These are phyloP conservation scores for Fusarium kyushuense DNA, from an alignment of 2,329 filamentous ascomycete species.

Conservation along the genomic window DNA sequence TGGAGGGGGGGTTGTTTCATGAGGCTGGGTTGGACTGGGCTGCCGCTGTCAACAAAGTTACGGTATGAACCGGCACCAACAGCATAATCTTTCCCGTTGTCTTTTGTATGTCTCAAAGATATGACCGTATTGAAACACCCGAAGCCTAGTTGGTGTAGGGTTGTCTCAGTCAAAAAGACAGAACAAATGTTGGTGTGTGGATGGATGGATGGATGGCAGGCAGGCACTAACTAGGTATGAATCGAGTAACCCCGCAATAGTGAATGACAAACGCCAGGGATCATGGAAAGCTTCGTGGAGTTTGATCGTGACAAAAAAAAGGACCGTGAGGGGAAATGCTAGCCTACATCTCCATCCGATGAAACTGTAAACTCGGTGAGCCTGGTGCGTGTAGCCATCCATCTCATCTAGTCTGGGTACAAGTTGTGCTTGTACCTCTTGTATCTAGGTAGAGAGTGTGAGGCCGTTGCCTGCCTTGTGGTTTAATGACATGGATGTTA, in stretches of 20 bases:
- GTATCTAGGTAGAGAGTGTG: conserved; percentile 15
- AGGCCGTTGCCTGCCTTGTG: conserved; percentile 21
- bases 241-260: conserved; percentile 45
- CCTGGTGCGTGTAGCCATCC: conserved; percentile 18
- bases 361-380: conserved; percentile 38
- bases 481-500: conserved; percentile 34
- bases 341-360: conserved; percentile 24
- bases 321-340: conserved; percentile 8
- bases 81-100: conserved; percentile 1
- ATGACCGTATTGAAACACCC: conserved; percentile 32
- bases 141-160: conserved; percentile 20
- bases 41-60: conserved; percentile 25
- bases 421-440: conserved; percentile 36
- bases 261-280: conserved; percentile 26
- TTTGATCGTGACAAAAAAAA: background rate
- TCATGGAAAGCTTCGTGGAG: conserved; percentile 21
- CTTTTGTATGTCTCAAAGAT: conserved; percentile 1
- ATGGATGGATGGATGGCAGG: conserved; percentile 36
- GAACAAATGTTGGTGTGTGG: conserved; percentile 12
- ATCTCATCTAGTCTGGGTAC: conserved; percentile 33
- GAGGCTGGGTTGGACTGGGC: background rate
- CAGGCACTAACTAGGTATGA: conserved; percentile 3
- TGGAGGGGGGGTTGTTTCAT: conserved; percentile 25
- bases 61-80: conserved; percentile 32
- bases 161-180: conserved; percentile 27